Evolutionary conservation across 2,329 filamentous ascomycete species (phyloP).

Genomic region (Sclerotinia nivalis): DNA sequence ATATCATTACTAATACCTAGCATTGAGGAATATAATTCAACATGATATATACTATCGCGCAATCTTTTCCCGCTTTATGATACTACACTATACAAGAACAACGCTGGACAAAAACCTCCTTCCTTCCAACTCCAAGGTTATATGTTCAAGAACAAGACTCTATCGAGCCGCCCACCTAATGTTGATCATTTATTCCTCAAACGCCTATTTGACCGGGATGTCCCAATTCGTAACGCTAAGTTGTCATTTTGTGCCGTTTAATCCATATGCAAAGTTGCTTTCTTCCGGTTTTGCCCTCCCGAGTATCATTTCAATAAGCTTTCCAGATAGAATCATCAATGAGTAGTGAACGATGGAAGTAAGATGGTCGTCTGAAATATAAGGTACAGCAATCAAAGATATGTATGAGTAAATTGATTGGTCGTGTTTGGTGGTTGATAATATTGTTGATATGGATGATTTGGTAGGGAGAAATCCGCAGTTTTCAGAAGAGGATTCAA

Average conservation of each 20-base stretch:
- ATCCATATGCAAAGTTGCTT: background rate
- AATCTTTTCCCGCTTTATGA: background rate
- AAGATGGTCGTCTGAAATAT: background rate
- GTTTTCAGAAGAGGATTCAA: slow-evolving; percentile 70
- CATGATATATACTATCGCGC: background rate
- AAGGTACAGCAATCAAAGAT: slow-evolving; percentile 27
- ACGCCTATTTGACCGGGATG: background rate
- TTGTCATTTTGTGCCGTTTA: background rate
- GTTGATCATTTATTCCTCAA: background rate
- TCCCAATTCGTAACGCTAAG: slow-evolving; percentile 12
- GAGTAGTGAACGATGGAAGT: background rate
- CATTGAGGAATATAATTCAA: background rate
- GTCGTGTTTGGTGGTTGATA: slow-evolving; percentile 69
- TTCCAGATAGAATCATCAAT: background rate
- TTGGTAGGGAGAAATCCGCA: slow-evolving; percentile 74
- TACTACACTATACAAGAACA: background rate
- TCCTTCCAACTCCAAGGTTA: background rate
- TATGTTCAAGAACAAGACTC: background rate
- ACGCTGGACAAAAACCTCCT: background rate
- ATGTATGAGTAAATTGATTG: slow-evolving; percentile 36
- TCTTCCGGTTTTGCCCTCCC: background rate
- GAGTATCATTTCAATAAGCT: background rate
- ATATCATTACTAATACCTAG: background rate
- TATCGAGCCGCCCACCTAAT: background rate
- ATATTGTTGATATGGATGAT: slow-evolving; percentile 79